Percentiles rank a stretch among this genome's conserved stretches.
Conservation (phyloP, 2,329 filamentous ascomycete genomes). For the Botrytis tulipae region DNA sequence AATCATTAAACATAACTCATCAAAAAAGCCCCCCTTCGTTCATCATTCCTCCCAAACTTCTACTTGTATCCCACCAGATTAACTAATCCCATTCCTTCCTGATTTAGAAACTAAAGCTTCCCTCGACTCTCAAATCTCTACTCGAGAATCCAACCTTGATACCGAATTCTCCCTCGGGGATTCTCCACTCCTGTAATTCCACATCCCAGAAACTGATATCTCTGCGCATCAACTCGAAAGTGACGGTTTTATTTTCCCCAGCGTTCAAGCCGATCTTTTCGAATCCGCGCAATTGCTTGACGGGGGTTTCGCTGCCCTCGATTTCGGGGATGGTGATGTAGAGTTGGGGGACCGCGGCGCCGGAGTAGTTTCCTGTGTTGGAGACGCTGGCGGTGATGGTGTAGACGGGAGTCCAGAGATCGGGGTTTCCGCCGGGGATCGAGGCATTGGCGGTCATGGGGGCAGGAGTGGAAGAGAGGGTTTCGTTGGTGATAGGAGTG, state of each 20-base stretch:
- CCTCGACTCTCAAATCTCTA: conserved; percentile 29
- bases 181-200: conserved; percentile 73
- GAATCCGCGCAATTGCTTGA: conserved; percentile 70
- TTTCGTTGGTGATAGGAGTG: conserved; percentile 34
- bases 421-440: conserved; percentile 52
- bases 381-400: conserved; percentile 48
- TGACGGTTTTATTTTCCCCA: conserved; percentile 65
- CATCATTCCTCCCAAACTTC: neutral
- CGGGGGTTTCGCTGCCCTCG: conserved; percentile 39
- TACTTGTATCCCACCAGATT: neutral
- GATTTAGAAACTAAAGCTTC: conserved; percentile 12
- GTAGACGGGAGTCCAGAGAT: conserved; percentile 53
- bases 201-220: conserved; percentile 87
- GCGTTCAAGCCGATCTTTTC: conserved; percentile 69
- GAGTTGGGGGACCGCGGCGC: conserved; percentile 37
- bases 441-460: conserved; percentile 40
- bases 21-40: neutral
- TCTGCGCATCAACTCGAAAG: conserved; percentile 66
- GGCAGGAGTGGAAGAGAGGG: conserved; percentile 35
- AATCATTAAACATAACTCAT: conserved; percentile 1
- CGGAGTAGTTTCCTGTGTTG: conserved; percentile 48
- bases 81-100: neutral
- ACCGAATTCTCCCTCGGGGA: conserved; percentile 26
- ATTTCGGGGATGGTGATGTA: conserved; percentile 37
- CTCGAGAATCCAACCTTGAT: conserved; percentile 30